Base-by-base conservation (phyloP, 768 basidiomycete species). In the Suillus placidus region DNA sequence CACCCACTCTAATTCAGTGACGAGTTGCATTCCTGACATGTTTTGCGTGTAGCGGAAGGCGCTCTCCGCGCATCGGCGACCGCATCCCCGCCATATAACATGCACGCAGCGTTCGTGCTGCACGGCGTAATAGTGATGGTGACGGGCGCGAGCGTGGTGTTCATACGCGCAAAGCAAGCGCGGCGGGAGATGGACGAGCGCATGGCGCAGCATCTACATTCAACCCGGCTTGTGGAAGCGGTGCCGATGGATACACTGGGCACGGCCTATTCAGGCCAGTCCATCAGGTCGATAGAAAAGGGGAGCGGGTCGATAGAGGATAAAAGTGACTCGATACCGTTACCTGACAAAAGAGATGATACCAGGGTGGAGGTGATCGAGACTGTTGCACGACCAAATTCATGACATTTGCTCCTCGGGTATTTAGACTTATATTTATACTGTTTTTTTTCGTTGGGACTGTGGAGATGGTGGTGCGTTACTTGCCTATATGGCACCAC, bases 11-110 rank as follows among this genome's bases (percentile, higher is more conserved):
- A 38, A 35, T 45, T 12, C 26, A 47, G 34, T 51, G 60, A 35
- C 52, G 16, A 56, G 34, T 55, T 32, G 47, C n/a, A 57, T 61
- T 37, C 34, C 35, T 55, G 61, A 64, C 10, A 35, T 60, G n/a
- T 30, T 18, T 58, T 35, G 7, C 38, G 14, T 38, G 16, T 43
- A 92, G 92, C 80, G 43, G 82, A 89, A 75, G 84, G 85, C 56
- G 90, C 91, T 3, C 81, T 95, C 18, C 89, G 92, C 54, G 90
- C 84, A 13, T 79, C 85, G 4, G 69, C 80, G 13, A 74, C 82
- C 43, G 91, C 88, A 18, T 74, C 82, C 55, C 93, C 92, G 1
- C 92, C 93, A 1, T 78, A 86, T 37, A 91, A 92, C 75, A 92
- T 95, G 91, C 85, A 76, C 40, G 78, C 81, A 13, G 85, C 86